These are phyloP conservation scores for Mucor lusitanicus DNA, from an alignment of 371 early-diverging fungal species.

Conservation along the genomic window DNA sequence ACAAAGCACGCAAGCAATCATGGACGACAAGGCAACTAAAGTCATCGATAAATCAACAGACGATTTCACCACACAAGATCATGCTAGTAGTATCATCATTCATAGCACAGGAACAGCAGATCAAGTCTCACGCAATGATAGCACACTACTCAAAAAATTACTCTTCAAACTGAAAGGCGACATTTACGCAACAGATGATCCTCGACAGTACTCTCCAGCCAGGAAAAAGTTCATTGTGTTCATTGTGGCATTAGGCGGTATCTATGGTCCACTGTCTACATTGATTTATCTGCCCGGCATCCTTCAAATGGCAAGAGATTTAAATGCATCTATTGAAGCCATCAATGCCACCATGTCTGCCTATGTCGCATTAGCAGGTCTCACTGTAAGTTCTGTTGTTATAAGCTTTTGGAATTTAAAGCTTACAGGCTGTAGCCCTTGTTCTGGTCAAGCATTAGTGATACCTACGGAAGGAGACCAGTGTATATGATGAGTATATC, in stretches of 20 bases:
- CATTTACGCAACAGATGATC: conserved; percentile 25
- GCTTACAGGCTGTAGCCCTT: conserved; percentile 35
- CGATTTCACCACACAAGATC: neutral
- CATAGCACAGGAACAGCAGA: neutral
- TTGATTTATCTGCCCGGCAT: conserved; percentile 49
- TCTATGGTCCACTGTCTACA: conserved; percentile 32
- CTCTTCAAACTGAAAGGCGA: neutral
- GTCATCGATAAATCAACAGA: neutral
- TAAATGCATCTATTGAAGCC: conserved; percentile 25
- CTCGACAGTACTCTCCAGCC: conserved; percentile 25
- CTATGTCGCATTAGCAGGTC: conserved; percentile 32
- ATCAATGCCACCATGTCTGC: conserved; percentile 39
- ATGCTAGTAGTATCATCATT: neutral
- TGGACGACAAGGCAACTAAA: neutral
- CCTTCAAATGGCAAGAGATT: conserved; percentile 25
- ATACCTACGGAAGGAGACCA: conserved; percentile 58
- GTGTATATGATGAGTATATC: conserved; percentile 56
- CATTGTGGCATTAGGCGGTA: conserved; percentile 19
- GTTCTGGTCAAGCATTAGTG: conserved; percentile 68
- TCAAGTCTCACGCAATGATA: neutral
- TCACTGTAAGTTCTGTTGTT: conserved; percentile 15
- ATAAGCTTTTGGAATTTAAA: neutral
- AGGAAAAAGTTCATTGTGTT: conserved; percentile 36
- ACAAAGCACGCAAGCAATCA: neutral
- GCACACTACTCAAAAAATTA: neutral